A percentile compares a stretch with the other conserved stretches of the same genome.
These are phyloP conservation scores for Mortierella sp. DNA, from an alignment of 371 early-diverging fungal genomes.

Conservation along the genomic window DNA sequence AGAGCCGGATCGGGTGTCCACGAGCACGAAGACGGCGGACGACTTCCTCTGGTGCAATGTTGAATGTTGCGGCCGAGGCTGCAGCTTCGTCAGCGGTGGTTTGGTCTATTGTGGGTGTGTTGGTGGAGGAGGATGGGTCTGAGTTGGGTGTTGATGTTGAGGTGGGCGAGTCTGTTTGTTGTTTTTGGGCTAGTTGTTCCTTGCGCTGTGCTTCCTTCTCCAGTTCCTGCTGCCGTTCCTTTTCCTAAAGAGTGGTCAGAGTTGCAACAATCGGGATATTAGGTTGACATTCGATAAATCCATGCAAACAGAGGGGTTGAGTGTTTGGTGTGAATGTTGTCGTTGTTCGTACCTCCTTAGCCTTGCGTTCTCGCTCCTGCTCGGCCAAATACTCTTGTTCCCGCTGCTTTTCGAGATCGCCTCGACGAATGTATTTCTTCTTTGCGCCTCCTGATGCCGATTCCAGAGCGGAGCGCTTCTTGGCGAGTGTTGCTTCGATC, in stretches of 20 bases:
- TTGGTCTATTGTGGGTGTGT: constrained; percentile 26
- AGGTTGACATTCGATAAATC: not conserved
- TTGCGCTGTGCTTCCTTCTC: constrained; percentile 58
- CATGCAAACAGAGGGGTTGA: not conserved
- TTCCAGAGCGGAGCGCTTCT: constrained; percentile 52
- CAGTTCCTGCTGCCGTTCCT: constrained; percentile 32
- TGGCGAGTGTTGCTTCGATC: constrained; percentile 37
- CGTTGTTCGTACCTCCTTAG: constrained; percentile 62
- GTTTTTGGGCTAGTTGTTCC: constrained; percentile 17
- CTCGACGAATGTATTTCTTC: constrained; percentile 81
- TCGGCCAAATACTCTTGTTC: constrained; percentile 78
- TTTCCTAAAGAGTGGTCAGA: constrained; percentile 19
- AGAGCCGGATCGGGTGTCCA: constrained; percentile 93
- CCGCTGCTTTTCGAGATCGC: constrained; percentile 80
- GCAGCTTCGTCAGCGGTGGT: constrained; percentile 5
- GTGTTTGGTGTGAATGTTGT: not conserved
- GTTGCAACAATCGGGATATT: constrained; percentile 8
- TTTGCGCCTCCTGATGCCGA: constrained; percentile 55
- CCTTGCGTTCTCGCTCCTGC: constrained; percentile 62
- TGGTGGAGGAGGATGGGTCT: constrained; percentile 2
- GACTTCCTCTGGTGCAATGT: constrained; percentile 86
- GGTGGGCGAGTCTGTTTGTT: constrained; percentile 10
- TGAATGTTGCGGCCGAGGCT: constrained; percentile 54
- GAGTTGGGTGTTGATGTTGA: constrained; percentile 4
- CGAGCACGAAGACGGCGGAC: constrained; percentile 87